Conservation (phyloP, 306 rosid species). For the Pterocarpus macrocarpus region DNA sequence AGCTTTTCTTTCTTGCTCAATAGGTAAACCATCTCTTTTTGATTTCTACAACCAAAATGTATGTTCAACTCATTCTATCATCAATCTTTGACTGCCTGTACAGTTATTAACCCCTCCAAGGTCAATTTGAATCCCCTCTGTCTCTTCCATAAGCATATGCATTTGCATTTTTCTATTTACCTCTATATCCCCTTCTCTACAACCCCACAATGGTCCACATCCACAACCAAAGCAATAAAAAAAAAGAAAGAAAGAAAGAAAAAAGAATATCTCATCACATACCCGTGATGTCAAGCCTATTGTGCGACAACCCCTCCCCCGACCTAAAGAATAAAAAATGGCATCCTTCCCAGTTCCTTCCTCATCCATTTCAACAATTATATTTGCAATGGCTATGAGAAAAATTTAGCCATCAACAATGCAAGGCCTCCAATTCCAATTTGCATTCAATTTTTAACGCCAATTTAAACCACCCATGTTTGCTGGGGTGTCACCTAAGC, state of each 20-base stretch:
- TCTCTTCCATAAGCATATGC: background rate
- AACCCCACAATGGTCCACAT: constrained; percentile 50
- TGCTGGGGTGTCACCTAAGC: constrained; percentile 12
- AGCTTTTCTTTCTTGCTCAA: constrained; percentile 55
- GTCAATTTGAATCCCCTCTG: constrained; percentile 46
- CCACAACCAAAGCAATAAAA: constrained; percentile 44
- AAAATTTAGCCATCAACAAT: constrained; percentile 54
- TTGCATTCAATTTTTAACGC: background rate
- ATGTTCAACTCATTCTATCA: constrained; percentile 55
- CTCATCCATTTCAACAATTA: constrained; percentile 21
- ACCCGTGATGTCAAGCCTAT: constrained; percentile 43
- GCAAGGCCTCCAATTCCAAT: constrained; percentile 35
- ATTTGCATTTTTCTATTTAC: constrained; percentile 32
- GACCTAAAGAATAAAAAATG: constrained; percentile 25
- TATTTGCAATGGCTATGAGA: constrained; percentile 55
- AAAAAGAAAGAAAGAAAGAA: background rate
- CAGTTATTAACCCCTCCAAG: constrained; percentile 48
- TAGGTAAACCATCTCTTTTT: constrained; percentile 38
- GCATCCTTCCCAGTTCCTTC: constrained; percentile 7
- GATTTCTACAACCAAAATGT: constrained; percentile 42
- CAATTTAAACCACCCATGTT: background rate
- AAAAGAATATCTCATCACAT: constrained; percentile 36
- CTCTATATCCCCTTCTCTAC: constrained; percentile 48
- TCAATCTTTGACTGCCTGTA: constrained; percentile 56
- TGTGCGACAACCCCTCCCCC: constrained; percentile 35